Percentiles rank a stretch among this genome's conserved stretches.
Conservation (phyloP, 176 grass and related monocot genomes). For the Carex scoparia region DNA sequence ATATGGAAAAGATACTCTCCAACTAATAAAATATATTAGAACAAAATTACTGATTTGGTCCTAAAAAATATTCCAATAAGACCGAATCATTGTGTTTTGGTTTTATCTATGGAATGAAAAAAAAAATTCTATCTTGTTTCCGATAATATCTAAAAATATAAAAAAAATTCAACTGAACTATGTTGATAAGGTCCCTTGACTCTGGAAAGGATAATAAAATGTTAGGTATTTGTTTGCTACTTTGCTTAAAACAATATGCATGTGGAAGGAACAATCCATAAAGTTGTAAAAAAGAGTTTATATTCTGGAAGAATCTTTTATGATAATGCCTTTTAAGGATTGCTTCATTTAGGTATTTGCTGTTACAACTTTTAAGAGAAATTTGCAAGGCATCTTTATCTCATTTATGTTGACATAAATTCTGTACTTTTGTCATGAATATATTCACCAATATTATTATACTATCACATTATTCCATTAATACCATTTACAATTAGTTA, state of each 20-base stretch:
- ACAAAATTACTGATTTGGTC: no score
- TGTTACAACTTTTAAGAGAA: neutral
- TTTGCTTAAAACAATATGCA: neutral
- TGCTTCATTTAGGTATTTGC: neutral
- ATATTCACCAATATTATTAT: no score
- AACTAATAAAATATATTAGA: no score
- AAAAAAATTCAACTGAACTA: neutral
- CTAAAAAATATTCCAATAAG: no score
- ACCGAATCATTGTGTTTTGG: no score
- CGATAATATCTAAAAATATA: no score
- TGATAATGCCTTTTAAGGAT: neutral
- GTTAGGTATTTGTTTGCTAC: neutral
- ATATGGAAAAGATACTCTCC: no score
- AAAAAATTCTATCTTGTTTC: no score
- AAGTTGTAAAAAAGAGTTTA: neutral
- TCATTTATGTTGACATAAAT: neutral
- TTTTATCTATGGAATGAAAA: no score
- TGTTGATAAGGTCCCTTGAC: neutral
- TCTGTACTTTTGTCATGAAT: no score
- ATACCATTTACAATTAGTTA: no score
- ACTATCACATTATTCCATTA: no score
- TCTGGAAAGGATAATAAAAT: neutral
- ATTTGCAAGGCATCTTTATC: neutral
- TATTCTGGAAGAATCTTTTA: neutral
- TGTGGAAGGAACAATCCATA: neutral